Percentiles rank a stretch among this genome's conserved stretches.
Evolutionary conservation across 1,139 yeast genomes (phyloP).

Genomic region (Protomyces macrosporus): DNA sequence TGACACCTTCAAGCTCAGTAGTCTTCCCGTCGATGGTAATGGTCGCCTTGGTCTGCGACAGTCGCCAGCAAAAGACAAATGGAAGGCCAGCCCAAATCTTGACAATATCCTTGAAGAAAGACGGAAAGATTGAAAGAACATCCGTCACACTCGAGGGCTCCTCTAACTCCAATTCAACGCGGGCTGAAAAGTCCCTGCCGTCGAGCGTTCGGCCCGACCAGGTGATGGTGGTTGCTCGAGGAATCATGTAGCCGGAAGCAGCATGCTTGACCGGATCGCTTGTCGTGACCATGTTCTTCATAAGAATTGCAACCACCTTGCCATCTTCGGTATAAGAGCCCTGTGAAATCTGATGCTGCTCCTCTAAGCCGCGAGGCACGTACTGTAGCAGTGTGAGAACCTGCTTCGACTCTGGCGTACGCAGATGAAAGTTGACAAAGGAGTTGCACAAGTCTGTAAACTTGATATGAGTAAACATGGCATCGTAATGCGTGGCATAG

Average conservation of each 20-base stretch:
- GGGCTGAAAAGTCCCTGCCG: not conserved
- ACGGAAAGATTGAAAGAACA: constrained; percentile 21
- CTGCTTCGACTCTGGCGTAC: constrained; percentile 1
- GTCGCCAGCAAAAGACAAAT: constrained; percentile 22
- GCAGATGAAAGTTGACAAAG: constrained; percentile 12
- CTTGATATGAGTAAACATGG: constrained; percentile 5
- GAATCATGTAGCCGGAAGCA: constrained; percentile 13
- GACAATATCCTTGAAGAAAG: constrained; percentile 22
- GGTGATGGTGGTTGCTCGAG: not conserved
- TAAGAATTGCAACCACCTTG: constrained; percentile 10
- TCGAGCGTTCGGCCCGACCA: constrained; percentile 9
- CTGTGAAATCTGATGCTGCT: not conserved
- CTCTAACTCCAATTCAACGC: not conserved
- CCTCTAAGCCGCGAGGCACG: constrained; percentile 9
- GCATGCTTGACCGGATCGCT: not conserved
- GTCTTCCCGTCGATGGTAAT: constrained; percentile 6
- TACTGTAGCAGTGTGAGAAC: constrained; percentile 11
- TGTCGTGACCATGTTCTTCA: not conserved
- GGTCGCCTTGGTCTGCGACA: not conserved
- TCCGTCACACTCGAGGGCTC: constrained; percentile 17
- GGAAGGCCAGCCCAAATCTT: constrained; percentile 23
- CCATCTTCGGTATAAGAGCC: constrained; percentile 9
- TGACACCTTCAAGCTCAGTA: not conserved
- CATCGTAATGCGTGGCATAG: constrained; percentile 5
- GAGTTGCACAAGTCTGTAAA: constrained; percentile 14